Evolutionary conservation across 2,329 filamentous ascomycete species (phyloP).

Genomic region (Pezicula neosporulosa): DNA sequence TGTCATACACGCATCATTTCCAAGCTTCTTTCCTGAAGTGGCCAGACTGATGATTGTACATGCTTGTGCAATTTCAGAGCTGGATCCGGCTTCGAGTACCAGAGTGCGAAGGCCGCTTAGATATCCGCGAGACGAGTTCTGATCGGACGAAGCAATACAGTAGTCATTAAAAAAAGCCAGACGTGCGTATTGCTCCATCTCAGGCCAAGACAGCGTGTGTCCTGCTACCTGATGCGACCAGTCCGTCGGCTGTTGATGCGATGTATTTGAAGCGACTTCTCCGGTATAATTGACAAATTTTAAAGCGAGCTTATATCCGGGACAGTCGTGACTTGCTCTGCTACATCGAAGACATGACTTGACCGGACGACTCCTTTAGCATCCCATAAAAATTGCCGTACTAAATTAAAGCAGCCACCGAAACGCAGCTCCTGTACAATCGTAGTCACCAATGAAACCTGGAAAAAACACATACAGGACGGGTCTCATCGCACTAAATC

Average conservation of each 20-base stretch:
- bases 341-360: conserved; percentile 16
- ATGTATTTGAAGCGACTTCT: background rate
- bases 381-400: too few species aligned
- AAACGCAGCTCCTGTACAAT: too few species aligned
- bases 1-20: conserved; percentile 6
- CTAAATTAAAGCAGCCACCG: too few species aligned
- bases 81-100: conserved; percentile 4
- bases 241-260: conserved; percentile 7
- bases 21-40: conserved; percentile 10
- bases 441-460: too few species aligned
- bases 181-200: conserved; percentile 6
- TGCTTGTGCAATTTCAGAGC: conserved; percentile 13
- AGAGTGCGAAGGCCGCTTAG: conserved; percentile 14
- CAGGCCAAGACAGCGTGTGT: conserved; percentile 5
- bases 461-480: conserved; percentile 12
- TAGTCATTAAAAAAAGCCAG: conserved; percentile 16
- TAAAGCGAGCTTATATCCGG: conserved; percentile 3
- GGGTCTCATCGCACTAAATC: conserved; percentile 16
- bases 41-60: conserved; percentile 14
- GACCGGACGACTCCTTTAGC: too few species aligned
- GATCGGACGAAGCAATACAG: conserved; percentile 11
- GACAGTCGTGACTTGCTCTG: conserved; percentile 10
- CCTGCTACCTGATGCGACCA: conserved; percentile 4
- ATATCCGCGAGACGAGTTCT: conserved; percentile 14
- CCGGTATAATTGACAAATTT: conserved; percentile 1